Conservation (phyloP, 306 rosid genomes). For the Malus sieversii region DNA sequence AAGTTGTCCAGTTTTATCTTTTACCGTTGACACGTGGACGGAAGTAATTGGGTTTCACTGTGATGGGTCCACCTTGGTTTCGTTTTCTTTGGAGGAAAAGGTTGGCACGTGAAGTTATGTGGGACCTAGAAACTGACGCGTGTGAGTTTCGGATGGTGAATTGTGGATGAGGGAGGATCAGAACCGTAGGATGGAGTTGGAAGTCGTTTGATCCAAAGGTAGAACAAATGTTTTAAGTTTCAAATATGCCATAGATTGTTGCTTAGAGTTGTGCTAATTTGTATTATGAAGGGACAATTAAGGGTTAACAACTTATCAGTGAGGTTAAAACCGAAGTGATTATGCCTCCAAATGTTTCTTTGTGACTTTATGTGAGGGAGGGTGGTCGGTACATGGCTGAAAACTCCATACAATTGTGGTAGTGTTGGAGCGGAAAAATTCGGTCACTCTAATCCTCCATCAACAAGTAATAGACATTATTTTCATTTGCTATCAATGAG, state of each 20-base stretch:
- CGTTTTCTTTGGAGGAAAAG: too few species aligned
- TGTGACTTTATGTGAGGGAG: not conserved
- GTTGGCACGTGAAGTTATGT: conserved; percentile 13
- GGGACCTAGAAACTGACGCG: not conserved
- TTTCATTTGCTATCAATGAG: too few species aligned
- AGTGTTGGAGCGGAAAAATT: too few species aligned
- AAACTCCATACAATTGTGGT: not conserved
- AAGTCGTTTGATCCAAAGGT: conserved; percentile 5
- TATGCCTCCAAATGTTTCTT: not conserved
- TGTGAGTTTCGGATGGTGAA: not conserved
- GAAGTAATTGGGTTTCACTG: not conserved
- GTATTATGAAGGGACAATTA: conserved; percentile 11
- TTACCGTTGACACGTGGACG: conserved; percentile 12
- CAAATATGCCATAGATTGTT: not conserved
- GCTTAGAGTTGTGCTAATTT: not conserved
- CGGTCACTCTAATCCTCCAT: too few species aligned
- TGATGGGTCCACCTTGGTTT: not conserved
- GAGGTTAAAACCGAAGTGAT: not conserved
- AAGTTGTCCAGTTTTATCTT: not conserved
- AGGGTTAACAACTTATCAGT: conserved; percentile 33
- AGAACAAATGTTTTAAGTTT: not conserved
- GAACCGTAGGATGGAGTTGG: conserved; percentile 8
- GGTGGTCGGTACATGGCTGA: not conserved
- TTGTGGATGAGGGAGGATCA: not conserved
- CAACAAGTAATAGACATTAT: too few species aligned